Evolutionary conservation across 768 basidiomycete genomes (phyloP).

Genomic region (Xerocomellus dryophilus): DNA sequence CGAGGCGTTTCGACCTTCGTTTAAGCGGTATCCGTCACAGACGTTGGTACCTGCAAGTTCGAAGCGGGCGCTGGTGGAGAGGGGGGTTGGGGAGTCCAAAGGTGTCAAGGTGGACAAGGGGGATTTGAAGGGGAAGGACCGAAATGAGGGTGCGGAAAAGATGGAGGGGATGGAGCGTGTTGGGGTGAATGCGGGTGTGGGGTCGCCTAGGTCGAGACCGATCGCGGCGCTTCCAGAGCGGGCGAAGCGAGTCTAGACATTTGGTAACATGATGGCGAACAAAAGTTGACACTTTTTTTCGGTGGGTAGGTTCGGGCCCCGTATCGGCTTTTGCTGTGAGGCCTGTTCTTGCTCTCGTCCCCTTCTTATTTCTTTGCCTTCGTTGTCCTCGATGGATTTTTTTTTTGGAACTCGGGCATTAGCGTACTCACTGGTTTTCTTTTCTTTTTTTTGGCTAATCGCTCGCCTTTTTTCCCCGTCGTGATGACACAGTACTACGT

Average conservation of each 20-base stretch:
- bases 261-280: too few relatives aligned
- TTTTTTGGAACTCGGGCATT: not conserved
- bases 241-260: constrained; percentile 22
- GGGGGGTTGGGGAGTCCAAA: constrained; percentile 18
- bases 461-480: not conserved
- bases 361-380: not conserved
- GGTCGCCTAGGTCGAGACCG: constrained; percentile 23
- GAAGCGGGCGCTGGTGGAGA: constrained; percentile 50
- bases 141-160: not conserved
- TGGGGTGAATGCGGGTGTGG: constrained; percentile 17
- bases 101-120: constrained; percentile 9
- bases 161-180: not conserved
- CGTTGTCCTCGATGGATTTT: not conserved
- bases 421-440: too few relatives aligned
- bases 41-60: constrained; percentile 58
- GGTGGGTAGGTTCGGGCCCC: not conserved
- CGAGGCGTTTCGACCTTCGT: constrained; percentile 51
- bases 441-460: not conserved
- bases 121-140: not conserved
- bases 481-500: not conserved
- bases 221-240: constrained; percentile 32
- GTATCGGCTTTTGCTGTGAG: not conserved
- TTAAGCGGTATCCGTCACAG: constrained; percentile 72
- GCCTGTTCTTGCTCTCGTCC: not conserved
- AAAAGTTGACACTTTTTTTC: not conserved